These are phyloP conservation scores for Metarhizium anisopliae DNA, from an alignment of 2,329 filamentous ascomycete species.

Conservation along the genomic window DNA sequence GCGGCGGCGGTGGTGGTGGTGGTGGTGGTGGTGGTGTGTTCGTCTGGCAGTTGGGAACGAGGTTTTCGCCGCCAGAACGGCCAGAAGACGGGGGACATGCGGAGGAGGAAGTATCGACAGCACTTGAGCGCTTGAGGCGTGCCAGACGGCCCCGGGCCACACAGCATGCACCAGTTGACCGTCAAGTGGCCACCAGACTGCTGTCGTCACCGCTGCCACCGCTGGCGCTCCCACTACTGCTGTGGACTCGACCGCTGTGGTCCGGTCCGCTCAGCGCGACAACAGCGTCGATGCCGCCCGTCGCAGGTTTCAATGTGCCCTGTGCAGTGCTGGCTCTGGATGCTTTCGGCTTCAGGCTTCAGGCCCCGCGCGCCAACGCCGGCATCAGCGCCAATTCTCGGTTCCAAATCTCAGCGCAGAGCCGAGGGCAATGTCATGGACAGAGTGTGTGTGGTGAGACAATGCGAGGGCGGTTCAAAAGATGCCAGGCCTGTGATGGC, in stretches of 20 bases:
- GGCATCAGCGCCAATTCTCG: background rate
- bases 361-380: background rate
- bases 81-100: slow-evolving; percentile 2
- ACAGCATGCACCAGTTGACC: too few relatives aligned
- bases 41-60: background rate
- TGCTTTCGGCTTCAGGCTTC: too few relatives aligned
- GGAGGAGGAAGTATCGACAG: background rate
- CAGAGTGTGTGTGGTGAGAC: background rate
- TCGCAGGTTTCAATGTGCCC: too few relatives aligned
- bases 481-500: background rate
- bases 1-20: background rate
- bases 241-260: too few relatives aligned
- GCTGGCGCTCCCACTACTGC: background rate
- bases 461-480: background rate
- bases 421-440: background rate
- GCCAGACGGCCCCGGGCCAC: too few relatives aligned
- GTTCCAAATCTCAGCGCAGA: background rate
- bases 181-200: too few relatives aligned
- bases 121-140: too few relatives aligned
- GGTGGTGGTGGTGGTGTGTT: background rate
- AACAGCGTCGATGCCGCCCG: too few relatives aligned
- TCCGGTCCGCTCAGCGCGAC: too few relatives aligned
- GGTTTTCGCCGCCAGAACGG: slow-evolving; percentile 4
- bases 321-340: too few relatives aligned
- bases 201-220: background rate